Evolutionary conservation across 1,139 yeast genomes (phyloP), one percentile per base, ranked within the genome.

Genomic region (Yamadazyma conglobata): DNA sequence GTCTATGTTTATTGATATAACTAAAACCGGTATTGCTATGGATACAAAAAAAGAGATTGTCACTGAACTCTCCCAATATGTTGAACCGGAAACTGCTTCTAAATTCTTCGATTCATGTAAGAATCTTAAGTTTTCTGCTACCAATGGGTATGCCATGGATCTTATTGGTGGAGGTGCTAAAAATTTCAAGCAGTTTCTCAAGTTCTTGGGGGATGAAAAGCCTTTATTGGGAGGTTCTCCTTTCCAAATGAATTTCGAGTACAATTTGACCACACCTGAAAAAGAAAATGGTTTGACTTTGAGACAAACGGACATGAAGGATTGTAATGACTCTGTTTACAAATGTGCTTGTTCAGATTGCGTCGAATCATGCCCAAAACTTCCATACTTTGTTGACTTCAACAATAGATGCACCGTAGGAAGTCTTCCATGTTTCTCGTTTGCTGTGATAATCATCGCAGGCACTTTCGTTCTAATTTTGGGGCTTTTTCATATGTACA

Each of bases 141-240:
- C 97, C 7, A 89, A 89, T 56, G 96, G 97, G 3, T 85, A 74
- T 48, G 97, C 96, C 6, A 88, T 91, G 96, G 97, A 91, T 52
- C 69, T 91, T 30, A 82, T 91, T 30, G 98, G 98, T 5, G 98
- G 98, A 7, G 97, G 97, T 0, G 97, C 97, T 3, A 71, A 69
- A 37, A 76, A 79, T 47, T 85, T 75, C 50, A 50, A 64, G 25
- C 77, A 77, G 32, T 91, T 91, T 51, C 63, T 91, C 44, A 85
- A 87, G 56, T 91, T 89, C 50, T 58, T 91, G 35, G 97, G 97
- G 5, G 97, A 89, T 52, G 94, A 88, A 46, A 89, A 89, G 52
- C 97, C 97, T 0, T 47, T 86, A 41, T 63, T 91, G 5, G 97
- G 97, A 1, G 97, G 97, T 0, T 86, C 96, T 0, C 96, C 97